Evolutionary conservation across 352 stramenopile genomes (phyloP).

Genomic region (Elongisporangium undulatum): DNA sequence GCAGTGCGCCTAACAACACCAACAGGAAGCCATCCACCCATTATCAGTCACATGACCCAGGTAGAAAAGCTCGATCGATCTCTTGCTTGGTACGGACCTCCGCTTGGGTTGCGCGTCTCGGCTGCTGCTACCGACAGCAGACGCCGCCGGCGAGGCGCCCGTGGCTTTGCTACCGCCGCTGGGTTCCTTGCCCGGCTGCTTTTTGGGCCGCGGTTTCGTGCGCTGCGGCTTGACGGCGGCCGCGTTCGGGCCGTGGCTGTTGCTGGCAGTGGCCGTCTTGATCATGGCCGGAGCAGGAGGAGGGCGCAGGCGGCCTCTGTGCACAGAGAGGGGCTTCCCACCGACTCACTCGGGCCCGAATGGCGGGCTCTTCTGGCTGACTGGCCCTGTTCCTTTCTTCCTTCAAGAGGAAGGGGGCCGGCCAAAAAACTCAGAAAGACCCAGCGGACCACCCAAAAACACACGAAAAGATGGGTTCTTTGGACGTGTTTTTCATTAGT

Average conservation of each 20-base stretch:
- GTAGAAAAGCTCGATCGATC: neutral
- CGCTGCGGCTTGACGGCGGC: neutral
- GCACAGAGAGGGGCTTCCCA: neutral
- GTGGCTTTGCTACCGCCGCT: neutral
- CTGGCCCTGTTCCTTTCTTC: neutral
- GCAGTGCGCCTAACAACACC: conserved; percentile 25
- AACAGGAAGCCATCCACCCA: conserved; percentile 3
- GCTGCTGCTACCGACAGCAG: conserved; percentile 13
- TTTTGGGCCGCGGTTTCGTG: conserved; percentile 14
- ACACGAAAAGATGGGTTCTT: neutral
- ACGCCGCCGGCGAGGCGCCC: neutral
- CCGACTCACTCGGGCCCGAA: neutral
- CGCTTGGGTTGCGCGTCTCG: conserved; percentile 22
- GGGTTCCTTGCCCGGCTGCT: neutral
- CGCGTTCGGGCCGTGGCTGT: neutral
- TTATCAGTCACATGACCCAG: neutral
- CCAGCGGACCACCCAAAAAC: neutral
- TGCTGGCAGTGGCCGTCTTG: conserved; percentile 4
- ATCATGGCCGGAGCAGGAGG: conserved; percentile 6
- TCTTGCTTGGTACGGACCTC: conserved; percentile 11
- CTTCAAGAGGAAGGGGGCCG: neutral
- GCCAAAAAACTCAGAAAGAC: neutral
- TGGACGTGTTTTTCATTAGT: neutral
- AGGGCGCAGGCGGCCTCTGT: neutral
- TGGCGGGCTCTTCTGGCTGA: neutral